These are phyloP conservation scores for Taphrina betulina DNA, from an alignment of 1,139 yeast genomes.

Conservation along the genomic window DNA sequence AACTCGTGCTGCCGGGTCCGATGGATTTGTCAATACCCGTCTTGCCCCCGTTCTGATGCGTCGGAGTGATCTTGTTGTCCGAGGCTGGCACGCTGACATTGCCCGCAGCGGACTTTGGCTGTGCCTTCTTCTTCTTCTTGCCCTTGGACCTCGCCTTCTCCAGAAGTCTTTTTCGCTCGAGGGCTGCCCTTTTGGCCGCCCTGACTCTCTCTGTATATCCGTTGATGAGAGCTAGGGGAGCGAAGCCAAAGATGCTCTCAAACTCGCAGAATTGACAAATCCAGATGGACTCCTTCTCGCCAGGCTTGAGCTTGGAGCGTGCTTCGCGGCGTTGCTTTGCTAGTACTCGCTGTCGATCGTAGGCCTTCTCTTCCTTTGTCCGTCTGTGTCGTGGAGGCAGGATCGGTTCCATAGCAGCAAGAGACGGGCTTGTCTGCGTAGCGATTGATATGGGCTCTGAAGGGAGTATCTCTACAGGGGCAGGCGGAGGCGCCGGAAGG, in stretches of 20 bases:
- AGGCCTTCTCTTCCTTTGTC: conserved; percentile 20
- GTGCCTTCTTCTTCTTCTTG: conserved; percentile 29
- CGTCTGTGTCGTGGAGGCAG: conserved; percentile 19
- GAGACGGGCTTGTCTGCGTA: conserved; percentile 24
- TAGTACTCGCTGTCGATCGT: conserved; percentile 18
- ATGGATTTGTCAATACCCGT: conserved; percentile 31
- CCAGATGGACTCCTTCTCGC: conserved; percentile 37
- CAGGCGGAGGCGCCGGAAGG: conserved; percentile 27
- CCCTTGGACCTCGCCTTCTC: conserved; percentile 39
- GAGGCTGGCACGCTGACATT: neutral
- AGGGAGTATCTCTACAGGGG: conserved; percentile 1
- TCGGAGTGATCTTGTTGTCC: neutral
- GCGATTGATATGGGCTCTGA: conserved; percentile 24
- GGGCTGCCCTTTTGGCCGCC: conserved; percentile 40
- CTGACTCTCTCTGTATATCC: conserved; percentile 50
- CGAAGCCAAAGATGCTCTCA: conserved; percentile 56
- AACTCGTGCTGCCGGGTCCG: conserved; percentile 23
- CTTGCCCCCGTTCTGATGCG: conserved; percentile 8
- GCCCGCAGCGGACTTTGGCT: neutral
- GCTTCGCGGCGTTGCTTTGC: conserved; percentile 16
- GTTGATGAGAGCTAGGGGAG: conserved; percentile 52
- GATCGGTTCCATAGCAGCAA: conserved; percentile 15
- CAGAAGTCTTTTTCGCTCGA: conserved; percentile 38
- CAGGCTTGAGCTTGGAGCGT: conserved; percentile 21
- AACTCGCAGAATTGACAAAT: conserved; percentile 62